These are phyloP conservation scores for Kregervanrija delftensis DNA, from an alignment of 805 yeast genomes.

Conservation along the genomic window DNA sequence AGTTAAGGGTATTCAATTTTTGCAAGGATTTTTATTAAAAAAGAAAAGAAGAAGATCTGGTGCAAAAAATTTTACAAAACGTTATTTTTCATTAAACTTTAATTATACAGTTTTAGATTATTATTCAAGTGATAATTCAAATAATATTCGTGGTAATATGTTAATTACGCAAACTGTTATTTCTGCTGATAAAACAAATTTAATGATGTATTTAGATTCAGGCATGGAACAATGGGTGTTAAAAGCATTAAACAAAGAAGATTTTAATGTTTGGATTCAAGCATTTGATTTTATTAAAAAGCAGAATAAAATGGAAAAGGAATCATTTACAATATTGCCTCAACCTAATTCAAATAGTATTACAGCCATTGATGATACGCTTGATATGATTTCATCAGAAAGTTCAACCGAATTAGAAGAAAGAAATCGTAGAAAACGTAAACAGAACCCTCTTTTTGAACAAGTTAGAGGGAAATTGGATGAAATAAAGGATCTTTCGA, in stretches of 20 bases:
- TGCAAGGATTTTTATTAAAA: constrained; percentile 76
- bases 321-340: not conserved
- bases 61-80: constrained; percentile 76
- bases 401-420: not conserved
- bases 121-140: constrained; percentile 61
- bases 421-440: not conserved
- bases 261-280: constrained; percentile 76
- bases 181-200: constrained; percentile 61
- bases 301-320: constrained; percentile 16
- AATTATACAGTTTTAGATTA: constrained; percentile 80
- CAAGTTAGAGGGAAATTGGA: not conserved
- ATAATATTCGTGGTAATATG: constrained; percentile 84
- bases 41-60: constrained; percentile 66
- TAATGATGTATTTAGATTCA: constrained; percentile 78
- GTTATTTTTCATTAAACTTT: constrained; percentile 80
- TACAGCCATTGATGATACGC: not conserved
- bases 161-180: constrained; percentile 78
- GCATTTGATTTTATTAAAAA: constrained; percentile 57
- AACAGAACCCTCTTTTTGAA: constrained; percentile 3
- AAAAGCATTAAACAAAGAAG: constrained; percentile 56
- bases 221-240: constrained; percentile 94
- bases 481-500: not conserved
- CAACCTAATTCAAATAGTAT: not conserved
- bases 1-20: constrained; percentile 58
- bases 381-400: not conserved